phyloP scores from a whole-genome alignment of 2,329 filamentous ascomycete species.

The Meredithiella fracta region DNA sequence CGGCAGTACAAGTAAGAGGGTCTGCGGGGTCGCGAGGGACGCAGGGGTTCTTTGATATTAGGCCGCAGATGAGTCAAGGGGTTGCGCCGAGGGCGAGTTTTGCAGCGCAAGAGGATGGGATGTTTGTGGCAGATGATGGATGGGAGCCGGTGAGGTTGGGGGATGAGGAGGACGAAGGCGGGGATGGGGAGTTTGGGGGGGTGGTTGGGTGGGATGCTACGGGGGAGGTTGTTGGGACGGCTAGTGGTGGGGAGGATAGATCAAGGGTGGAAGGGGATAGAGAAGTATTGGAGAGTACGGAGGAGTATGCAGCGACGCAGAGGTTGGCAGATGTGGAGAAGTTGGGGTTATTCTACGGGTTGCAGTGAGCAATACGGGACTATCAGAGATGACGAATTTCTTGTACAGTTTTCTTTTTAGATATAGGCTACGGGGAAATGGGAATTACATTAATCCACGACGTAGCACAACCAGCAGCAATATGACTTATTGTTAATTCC shows the following conservation, averaged over 20 bases:
- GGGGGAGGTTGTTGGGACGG: neutral
- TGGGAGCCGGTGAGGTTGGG: conserved; percentile 51
- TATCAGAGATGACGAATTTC: neutral
- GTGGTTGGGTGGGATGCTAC: conserved; percentile 54
- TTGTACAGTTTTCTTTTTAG: no score
- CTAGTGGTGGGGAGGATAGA: neutral
- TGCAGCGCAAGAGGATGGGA: conserved; percentile 39
- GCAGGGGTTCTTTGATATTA: conserved; percentile 24
- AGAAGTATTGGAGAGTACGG: neutral
- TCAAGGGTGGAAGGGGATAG: neutral
- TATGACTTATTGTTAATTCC: conserved; percentile 34
- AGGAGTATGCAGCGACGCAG: conserved; percentile 51
- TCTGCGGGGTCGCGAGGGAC: neutral
- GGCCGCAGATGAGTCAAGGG: conserved; percentile 31
- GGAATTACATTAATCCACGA: conserved; percentile 51
- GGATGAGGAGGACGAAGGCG: conserved; percentile 34
- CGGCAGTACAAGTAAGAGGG: neutral
- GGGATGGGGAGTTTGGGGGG: conserved; percentile 41
- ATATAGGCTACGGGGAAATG: conserved; percentile 4
- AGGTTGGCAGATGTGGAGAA: conserved; percentile 49
- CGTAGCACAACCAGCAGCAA: conserved; percentile 82
- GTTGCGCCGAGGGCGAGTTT: conserved; percentile 37
- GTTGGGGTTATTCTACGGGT: conserved; percentile 25
- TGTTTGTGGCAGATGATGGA: conserved; percentile 60
- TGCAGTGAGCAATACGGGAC: neutral